These are phyloP conservation scores for Fusarium cicatricum DNA, from an alignment of 2,329 filamentous ascomycete genomes.

Conservation along the genomic window DNA sequence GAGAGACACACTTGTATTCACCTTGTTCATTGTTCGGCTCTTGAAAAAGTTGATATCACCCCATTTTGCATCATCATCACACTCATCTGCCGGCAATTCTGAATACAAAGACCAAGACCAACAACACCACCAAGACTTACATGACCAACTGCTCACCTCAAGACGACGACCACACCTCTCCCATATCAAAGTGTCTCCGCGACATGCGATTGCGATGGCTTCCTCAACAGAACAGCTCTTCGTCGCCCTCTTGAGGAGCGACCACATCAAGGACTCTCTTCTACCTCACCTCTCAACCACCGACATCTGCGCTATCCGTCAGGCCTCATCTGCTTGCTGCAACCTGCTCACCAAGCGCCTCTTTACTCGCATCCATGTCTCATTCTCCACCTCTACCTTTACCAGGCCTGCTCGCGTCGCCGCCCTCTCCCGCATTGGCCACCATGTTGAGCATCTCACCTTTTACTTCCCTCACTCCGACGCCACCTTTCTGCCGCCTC, in stretches of 20 bases:
- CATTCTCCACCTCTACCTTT: slow-evolving; percentile 78
- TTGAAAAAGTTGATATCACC: slow-evolving; percentile 20
- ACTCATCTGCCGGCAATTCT: neutral
- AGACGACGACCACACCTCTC: neutral
- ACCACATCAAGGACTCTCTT: slow-evolving; percentile 59
- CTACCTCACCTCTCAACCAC: slow-evolving; percentile 58
- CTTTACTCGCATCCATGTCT: slow-evolving; percentile 74
- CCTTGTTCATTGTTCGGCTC: neutral
- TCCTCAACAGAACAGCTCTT: slow-evolving; percentile 56
- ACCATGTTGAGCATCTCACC: slow-evolving; percentile 78
- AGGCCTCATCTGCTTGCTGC: slow-evolving; percentile 74
- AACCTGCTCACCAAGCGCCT: slow-evolving; percentile 73
- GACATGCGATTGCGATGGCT: slow-evolving; percentile 64
- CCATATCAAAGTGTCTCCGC: slow-evolving; percentile 25
- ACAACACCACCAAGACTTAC: slow-evolving; percentile 7
- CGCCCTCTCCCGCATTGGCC: slow-evolving; percentile 79
- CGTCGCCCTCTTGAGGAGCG: slow-evolving; percentile 64
- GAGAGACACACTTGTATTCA: slow-evolving; percentile 6
- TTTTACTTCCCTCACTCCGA: slow-evolving; percentile 80
- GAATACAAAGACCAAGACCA: neutral
- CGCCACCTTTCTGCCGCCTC: slow-evolving; percentile 85
- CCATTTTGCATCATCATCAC: slow-evolving; percentile 27
- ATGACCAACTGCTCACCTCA: slow-evolving; percentile 2
- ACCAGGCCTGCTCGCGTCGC: slow-evolving; percentile 76
- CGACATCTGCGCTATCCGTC: slow-evolving; percentile 68